phyloP scores from a whole-genome alignment of 148 eudicot species.

The Fagopyrum esculentum region DNA sequence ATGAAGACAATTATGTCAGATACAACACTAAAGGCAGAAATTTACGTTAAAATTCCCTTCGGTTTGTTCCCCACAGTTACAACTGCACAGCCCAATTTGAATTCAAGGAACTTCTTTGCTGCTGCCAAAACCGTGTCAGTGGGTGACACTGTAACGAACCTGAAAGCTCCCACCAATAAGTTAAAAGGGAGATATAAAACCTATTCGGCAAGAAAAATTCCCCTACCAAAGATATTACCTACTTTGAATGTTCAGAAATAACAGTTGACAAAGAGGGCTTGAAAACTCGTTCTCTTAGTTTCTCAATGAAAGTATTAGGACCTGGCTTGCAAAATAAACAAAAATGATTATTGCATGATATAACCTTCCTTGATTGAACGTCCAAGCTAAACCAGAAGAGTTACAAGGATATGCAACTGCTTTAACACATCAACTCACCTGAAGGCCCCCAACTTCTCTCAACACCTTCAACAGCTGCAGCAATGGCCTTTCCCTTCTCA shows the following conservation, averaged over 20 bases:
- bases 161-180: conserved; percentile 20
- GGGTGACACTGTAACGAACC: conserved; percentile 80
- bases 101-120: conserved; percentile 82
- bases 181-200: background rate
- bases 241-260: conserved; percentile 90
- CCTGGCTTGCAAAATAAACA: conserved; percentile 32
- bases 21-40: background rate
- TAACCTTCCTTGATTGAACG: background rate
- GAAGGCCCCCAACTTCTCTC: conserved; percentile 90
- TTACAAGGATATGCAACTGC: background rate
- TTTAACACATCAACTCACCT: conserved; percentile 19
- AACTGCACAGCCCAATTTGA: conserved; percentile 57
- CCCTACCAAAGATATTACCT: conserved; percentile 62
- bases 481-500: conserved; percentile 97
- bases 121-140: conserved; percentile 73
- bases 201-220: background rate
- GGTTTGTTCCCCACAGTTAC: conserved; percentile 76
- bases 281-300: conserved; percentile 74
- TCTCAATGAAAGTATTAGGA: conserved; percentile 73
- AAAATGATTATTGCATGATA: background rate
- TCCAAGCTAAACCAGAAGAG: background rate
- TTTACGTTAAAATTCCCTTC: conserved; percentile 84
- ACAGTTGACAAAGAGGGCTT: conserved; percentile 85
- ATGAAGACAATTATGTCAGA: background rate
- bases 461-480: conserved; percentile 91